Conservation (phyloP, 2,329 filamentous ascomycete species). For the Hypoxylon sp. region DNA sequence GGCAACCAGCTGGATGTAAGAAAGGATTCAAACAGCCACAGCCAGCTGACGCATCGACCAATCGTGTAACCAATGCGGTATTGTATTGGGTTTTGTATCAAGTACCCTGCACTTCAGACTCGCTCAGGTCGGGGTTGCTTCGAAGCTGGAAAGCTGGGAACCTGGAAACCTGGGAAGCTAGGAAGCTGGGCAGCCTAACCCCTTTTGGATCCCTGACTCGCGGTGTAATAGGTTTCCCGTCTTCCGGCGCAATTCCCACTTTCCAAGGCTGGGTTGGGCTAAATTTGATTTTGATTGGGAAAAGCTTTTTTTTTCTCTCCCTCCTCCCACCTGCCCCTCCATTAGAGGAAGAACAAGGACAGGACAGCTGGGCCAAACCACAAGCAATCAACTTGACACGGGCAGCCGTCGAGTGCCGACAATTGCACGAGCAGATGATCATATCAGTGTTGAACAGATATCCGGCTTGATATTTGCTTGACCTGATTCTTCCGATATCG, state of each 20-base stretch:
- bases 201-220: no score
- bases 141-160: no score
- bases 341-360: constrained; percentile 27
- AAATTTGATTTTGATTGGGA: constrained; percentile 32
- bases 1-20: neutral
- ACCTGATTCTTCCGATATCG: constrained; percentile 8
- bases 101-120: no score
- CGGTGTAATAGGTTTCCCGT: constrained; percentile 24
- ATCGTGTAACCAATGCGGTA: constrained; percentile 27
- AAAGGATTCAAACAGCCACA: constrained; percentile 21
- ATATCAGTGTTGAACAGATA: constrained; percentile 21
- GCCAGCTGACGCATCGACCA: constrained; percentile 24
- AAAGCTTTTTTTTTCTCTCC: constrained; percentile 39
- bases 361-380: constrained; percentile 33
- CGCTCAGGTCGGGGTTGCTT: no score
- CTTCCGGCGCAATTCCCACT: constrained; percentile 25
- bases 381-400: constrained; percentile 23
- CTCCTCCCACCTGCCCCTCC: constrained; percentile 33
- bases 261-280: neutral
- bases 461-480: constrained; percentile 21
- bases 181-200: no score
- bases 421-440: constrained; percentile 22
- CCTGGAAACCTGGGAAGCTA: no score
- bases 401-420: constrained; percentile 32
- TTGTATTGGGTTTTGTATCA: no score